Evolutionary conservation across 2,329 filamentous ascomycete genomes (phyloP), one percentile per base, ranked within the genome.

Genomic region (Capronia epimyces): DNA sequence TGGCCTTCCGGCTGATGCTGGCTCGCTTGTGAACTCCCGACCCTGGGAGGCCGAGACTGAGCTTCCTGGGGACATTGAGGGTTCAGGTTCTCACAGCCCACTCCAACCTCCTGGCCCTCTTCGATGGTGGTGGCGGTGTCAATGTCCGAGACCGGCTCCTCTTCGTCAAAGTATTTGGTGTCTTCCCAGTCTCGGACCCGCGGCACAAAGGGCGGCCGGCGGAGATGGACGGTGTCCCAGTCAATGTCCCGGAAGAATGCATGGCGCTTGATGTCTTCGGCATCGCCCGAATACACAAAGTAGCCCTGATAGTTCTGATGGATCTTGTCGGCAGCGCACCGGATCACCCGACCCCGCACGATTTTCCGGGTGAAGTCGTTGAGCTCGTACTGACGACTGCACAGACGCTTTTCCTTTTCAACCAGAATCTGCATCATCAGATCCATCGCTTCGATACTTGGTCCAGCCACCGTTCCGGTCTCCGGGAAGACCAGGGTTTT

Each of bases 161-260:
- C 87, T 43, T 89, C 84, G 52, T 95, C 87, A 64, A 97, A 97
- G 65, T 95, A 97, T 62, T 86, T 87, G 1, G 89, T 93, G 64
- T 90, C 86, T 45, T 86, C 83, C 57, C 76, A 72, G 24, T 75
- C 73, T 32, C 75, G 74, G 20, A 96, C 82, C 8, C 81, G 77
- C 0, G 91, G 91, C 1, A 94, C 73, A 62, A 94, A 91, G 0
- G 90, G 90, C 0, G 91, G 90, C 7, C 73, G 73, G 49, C 81
- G 77, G 27, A 78, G 69, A 62, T 93, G 86, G 13, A 95, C 69
- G 0, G 78, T 79, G 12, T 86, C 80, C 93, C 89, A 97, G 1
- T 81, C 78, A 13, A 94, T 80, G 43, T 82, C 81, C 50, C 76
- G 77, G 71, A 97, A 97, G 78, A 91, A 97, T 9, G 81, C 80